Evolutionary conservation across 1,139 yeast species (phyloP).

Genomic region (Diutina siamensis): DNA sequence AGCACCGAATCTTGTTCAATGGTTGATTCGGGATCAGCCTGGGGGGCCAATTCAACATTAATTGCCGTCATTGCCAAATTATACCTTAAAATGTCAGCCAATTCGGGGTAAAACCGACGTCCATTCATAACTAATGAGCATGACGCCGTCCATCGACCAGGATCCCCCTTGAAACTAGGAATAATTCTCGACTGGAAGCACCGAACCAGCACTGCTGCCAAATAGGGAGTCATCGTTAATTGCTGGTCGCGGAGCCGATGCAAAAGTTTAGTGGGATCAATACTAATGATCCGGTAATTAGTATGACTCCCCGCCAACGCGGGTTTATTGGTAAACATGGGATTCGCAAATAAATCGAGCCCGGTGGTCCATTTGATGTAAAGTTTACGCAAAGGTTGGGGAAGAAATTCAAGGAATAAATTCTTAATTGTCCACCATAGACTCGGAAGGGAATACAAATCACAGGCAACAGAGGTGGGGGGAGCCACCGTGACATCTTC

Average conservation of each 20-base stretch:
- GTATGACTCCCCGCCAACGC: not conserved
- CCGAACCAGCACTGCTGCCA: not conserved
- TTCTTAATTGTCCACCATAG: slow-evolving; percentile 2
- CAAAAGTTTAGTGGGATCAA: not conserved
- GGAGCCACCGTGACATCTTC: not conserved
- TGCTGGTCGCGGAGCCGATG: not conserved
- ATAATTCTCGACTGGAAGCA: not conserved
- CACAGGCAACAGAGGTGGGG: not conserved
- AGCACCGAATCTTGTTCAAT: not conserved
- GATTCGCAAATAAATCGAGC: not conserved
- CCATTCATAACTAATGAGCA: slow-evolving; percentile 4
- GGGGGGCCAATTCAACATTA: not conserved
- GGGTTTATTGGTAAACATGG: not conserved
- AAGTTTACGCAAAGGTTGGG: not conserved
- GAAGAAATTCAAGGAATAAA: not conserved
- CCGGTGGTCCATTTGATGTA: not conserved
- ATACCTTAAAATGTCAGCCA: not conserved
- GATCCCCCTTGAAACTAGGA: not conserved
- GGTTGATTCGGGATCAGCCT: not conserved
- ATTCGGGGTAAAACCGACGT: slow-evolving; percentile 1
- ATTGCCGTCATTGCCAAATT: slow-evolving; percentile 2
- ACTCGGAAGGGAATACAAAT: not conserved
- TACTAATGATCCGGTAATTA: not conserved
- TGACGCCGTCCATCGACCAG: not conserved
- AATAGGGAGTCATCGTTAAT: not conserved